Evolutionary conservation across 768 basidiomycete genomes (phyloP).

Genomic region (Russula sp.): DNA sequence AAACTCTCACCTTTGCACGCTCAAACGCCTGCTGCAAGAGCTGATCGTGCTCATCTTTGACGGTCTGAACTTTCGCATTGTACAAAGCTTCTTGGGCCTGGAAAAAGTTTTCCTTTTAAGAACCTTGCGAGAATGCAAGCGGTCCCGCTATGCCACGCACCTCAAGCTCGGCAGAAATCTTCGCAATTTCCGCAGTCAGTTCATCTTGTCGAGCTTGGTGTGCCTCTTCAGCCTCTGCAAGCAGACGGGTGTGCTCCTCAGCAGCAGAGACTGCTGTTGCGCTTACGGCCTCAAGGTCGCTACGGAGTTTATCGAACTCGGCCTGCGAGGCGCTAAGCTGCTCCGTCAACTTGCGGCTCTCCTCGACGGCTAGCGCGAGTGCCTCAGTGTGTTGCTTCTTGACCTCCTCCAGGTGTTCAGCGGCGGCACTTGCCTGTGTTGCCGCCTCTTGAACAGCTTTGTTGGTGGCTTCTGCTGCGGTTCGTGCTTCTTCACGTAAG

Average conservation of each 20-base stretch:
- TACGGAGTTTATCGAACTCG: conserved; percentile 39
- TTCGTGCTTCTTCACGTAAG: conserved; percentile 49
- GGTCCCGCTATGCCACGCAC: conserved; percentile 35
- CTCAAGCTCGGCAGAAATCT: conserved; percentile 57
- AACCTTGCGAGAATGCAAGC: not conserved
- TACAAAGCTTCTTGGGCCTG: conserved; percentile 70
- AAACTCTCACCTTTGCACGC: conserved; percentile 59
- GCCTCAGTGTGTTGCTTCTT: conserved; percentile 42
- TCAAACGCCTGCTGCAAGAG: conserved; percentile 67
- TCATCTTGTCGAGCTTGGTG: conserved; percentile 47
- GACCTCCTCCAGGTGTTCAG: conserved; percentile 36
- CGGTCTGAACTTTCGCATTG: conserved; percentile 54
- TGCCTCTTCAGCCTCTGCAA: conserved; percentile 48
- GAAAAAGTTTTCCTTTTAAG: conserved; percentile 8
- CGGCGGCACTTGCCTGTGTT: conserved; percentile 43
- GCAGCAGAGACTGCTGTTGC: conserved; percentile 40
- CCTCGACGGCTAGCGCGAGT: conserved; percentile 40
- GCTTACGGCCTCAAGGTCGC: conserved; percentile 40
- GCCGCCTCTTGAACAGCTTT: conserved; percentile 42
- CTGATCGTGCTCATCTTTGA: conserved; percentile 58
- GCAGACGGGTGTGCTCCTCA: conserved; percentile 41
- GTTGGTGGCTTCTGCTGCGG: conserved; percentile 43
- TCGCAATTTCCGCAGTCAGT: conserved; percentile 49
- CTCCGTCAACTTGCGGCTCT: conserved; percentile 25
- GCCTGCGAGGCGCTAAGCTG: conserved; percentile 30